Evolutionary conservation across 257 asterid genomes (phyloP).

Genomic region (Asclepias syriaca): DNA sequence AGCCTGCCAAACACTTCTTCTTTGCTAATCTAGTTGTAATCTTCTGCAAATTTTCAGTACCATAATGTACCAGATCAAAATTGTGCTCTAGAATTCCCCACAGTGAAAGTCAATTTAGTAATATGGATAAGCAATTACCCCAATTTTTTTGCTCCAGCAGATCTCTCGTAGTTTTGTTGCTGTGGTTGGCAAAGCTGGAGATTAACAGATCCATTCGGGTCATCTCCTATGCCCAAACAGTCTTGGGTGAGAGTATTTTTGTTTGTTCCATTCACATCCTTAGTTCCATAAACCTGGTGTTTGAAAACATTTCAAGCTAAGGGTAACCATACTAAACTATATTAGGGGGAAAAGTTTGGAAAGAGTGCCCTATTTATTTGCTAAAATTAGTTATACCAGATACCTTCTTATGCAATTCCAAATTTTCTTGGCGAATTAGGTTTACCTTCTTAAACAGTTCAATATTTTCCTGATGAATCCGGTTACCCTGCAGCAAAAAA

Average conservation of each 20-base stretch:
- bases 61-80: background rate
- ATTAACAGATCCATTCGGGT: conserved; percentile 44
- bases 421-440: conserved; percentile 42
- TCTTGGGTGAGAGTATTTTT: conserved; percentile 31
- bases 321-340: conserved; percentile 1
- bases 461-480: conserved; percentile 61
- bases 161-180: conserved; percentile 35
- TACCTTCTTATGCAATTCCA: conserved; percentile 52
- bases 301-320: conserved; percentile 6
- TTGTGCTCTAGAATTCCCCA: background rate
- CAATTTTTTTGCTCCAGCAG: conserved; percentile 29
- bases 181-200: conserved; percentile 85
- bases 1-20: background rate
- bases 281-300: conserved; percentile 51
- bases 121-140: conserved; percentile 37
- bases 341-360: background rate
- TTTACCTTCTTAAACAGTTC: conserved; percentile 57
- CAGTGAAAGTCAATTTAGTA: background rate
- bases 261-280: conserved; percentile 37
- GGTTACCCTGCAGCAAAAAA: conserved; percentile 52
- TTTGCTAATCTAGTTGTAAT: conserved; percentile 16
- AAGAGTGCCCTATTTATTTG: conserved; percentile 12
- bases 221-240: conserved; percentile 40
- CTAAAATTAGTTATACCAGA: conserved; percentile 9
- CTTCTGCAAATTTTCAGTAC: conserved; percentile 12